phyloP scores from a whole-genome alignment of 1,284 basidiomycete species.

The Abortiporus biennis region DNA sequence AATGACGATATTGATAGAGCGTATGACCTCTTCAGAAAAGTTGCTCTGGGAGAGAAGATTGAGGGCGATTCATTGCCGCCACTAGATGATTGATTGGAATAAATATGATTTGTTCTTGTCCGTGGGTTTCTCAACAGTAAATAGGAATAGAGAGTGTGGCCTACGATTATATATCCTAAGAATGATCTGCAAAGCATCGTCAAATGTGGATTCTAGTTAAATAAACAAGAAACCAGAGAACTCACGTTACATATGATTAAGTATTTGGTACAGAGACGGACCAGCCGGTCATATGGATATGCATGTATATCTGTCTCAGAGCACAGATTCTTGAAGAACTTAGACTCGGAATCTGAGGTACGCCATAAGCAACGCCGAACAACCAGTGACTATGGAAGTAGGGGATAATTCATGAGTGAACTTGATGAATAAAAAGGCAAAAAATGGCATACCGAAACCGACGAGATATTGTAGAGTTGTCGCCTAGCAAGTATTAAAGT shows the following conservation, averaged over 20 bases:
- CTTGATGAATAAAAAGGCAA: neutral
- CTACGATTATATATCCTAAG: too few species aligned
- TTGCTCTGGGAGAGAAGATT: slow-evolving; percentile 64
- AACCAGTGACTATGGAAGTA: slow-evolving; percentile 67
- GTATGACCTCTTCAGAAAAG: slow-evolving; percentile 63
- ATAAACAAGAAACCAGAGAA: too few species aligned
- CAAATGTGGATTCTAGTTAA: too few species aligned
- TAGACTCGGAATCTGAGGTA: slow-evolving; percentile 66
- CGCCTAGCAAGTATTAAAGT: slow-evolving; percentile 37
- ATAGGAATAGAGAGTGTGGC: too few species aligned
- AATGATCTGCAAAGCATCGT: too few species aligned
- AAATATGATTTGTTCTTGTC: too few species aligned
- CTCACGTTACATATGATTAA: too few species aligned
- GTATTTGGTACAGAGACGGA: too few species aligned
- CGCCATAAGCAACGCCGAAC: slow-evolving; percentile 82
- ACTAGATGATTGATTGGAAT: slow-evolving; percentile 55
- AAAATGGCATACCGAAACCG: slow-evolving; percentile 58
- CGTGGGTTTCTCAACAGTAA: too few species aligned
- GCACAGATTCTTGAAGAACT: too few species aligned
- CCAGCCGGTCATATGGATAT: too few species aligned
- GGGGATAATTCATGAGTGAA: neutral
- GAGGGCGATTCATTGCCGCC: slow-evolving; percentile 51
- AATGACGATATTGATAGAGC: slow-evolving; percentile 90
- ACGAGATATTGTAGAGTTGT: slow-evolving; percentile 81
- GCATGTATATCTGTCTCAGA: too few species aligned